A percentile compares a stretch with the other conserved stretches of the same genome.
Evolutionary conservation across 2,329 filamentous ascomycete species (phyloP).

Genomic region (Setomelanomma holmii): DNA sequence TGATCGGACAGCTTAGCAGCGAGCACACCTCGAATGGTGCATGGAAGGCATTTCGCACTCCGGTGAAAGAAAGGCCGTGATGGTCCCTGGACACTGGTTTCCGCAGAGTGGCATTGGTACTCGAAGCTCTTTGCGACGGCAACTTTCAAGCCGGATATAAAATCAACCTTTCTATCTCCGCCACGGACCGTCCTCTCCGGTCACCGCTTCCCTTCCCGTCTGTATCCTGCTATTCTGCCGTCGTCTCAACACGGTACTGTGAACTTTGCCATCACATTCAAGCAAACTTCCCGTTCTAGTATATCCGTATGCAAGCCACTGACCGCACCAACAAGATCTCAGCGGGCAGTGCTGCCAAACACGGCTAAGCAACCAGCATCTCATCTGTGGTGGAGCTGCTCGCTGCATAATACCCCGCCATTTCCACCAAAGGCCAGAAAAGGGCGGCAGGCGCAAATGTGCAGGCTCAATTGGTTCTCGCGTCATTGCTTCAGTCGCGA

Average conservation of each 20-base stretch:
- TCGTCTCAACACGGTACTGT: background rate
- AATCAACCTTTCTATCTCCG: background rate
- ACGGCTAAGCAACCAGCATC: background rate
- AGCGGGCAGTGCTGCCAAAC: slow-evolving; percentile 4
- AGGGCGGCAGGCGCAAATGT: background rate
- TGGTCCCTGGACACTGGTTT: too few species aligned
- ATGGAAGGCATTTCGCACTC: too few species aligned
- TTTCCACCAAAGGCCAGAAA: background rate
- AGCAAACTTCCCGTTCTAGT: background rate
- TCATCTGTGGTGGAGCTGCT: slow-evolving; percentile 4
- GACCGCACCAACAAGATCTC: background rate
- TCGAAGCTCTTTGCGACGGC: too few species aligned
- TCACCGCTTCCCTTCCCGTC: background rate
- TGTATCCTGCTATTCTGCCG: background rate
- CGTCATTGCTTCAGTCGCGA: background rate
- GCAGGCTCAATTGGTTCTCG: background rate
- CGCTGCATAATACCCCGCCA: slow-evolving; percentile 10
- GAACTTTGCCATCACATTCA: background rate
- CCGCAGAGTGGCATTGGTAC: background rate
- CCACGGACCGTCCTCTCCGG: background rate
- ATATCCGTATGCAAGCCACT: background rate
- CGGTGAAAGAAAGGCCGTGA: too few species aligned
- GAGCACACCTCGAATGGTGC: too few species aligned
- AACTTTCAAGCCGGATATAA: background rate
- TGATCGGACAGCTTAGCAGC: too few species aligned